Evolutionary conservation across 2,329 filamentous ascomycete species (phyloP).

Genomic region (Cladosporium austrohemisphaericum): DNA sequence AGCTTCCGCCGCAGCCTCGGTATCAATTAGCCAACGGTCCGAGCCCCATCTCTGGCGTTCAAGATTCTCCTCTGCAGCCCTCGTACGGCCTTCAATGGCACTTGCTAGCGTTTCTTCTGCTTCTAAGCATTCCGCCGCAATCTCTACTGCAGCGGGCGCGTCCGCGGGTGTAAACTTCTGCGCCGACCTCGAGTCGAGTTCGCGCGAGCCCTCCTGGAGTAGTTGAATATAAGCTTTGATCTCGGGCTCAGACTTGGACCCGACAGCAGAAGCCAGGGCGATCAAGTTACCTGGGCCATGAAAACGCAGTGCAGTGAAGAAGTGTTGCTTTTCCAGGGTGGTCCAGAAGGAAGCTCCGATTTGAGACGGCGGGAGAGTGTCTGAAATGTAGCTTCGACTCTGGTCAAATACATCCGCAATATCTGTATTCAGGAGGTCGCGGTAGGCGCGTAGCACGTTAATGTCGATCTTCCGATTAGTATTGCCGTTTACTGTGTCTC

Average conservation of each 20-base stretch:
- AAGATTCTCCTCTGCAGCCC: not conserved
- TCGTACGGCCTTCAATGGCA: conserved; percentile 43
- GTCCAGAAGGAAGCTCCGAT: conserved; percentile 71
- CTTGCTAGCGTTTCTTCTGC: conserved; percentile 60
- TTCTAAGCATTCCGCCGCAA: conserved; percentile 55
- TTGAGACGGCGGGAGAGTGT: conserved; percentile 46
- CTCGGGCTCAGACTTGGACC: conserved; percentile 71
- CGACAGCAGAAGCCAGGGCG: conserved; percentile 60
- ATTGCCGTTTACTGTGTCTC: too few relatives aligned
- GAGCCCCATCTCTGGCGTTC: conserved; percentile 52
- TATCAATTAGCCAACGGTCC: conserved; percentile 62
- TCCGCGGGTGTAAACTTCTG: conserved; percentile 49
- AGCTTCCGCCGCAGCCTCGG: conserved; percentile 33
- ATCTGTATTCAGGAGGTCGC: conserved; percentile 52
- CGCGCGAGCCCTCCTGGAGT: conserved; percentile 51
- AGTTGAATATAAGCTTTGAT: conserved; percentile 65
- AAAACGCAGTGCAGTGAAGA: conserved; percentile 64
- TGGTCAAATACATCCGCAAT: conserved; percentile 46
- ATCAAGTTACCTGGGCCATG: conserved; percentile 61
- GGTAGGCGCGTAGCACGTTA: conserved; percentile 35
- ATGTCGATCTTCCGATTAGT: not conserved
- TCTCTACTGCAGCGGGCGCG: conserved; percentile 68
- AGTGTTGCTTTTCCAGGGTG: conserved; percentile 61
- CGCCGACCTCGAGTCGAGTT: conserved; percentile 35
- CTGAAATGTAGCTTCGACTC: not conserved